Evolutionary conservation across 148 eudicot genomes (phyloP).

Genomic region (Vaccinium corymbosum): DNA sequence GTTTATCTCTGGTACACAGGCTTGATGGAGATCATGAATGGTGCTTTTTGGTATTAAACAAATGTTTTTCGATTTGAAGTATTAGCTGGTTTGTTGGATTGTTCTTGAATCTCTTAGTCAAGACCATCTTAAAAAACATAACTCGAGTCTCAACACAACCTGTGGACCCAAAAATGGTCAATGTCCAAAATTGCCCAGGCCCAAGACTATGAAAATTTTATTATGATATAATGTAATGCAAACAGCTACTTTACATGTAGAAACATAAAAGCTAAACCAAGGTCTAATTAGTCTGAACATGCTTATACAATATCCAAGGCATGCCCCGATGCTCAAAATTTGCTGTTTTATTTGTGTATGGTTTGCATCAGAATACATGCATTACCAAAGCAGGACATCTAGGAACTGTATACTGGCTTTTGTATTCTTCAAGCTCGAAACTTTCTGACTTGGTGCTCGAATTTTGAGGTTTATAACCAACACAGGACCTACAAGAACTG

Average conservation of each 20-base stretch:
- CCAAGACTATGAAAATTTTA: not conserved
- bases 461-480: not conserved
- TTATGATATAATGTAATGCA: not conserved
- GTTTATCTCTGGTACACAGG: not conserved
- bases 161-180: not conserved
- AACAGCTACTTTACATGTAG: not conserved
- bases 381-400: not conserved
- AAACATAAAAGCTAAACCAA: not conserved
- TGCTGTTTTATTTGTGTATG: not conserved
- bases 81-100: no score
- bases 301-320: not conserved
- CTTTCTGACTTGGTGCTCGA: not conserved
- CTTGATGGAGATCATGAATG: not conserved
- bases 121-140: not conserved
- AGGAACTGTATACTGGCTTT: not conserved
- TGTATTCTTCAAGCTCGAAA: not conserved
- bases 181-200: not conserved
- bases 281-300: not conserved
- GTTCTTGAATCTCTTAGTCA: no score
- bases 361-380: not conserved
- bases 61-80: no score
- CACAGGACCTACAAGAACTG: not conserved
- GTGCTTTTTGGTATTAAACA: no score
- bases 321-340: not conserved
- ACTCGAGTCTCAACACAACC: not conserved